Evolutionary conservation across 306 rosid species (phyloP).

Genomic region (Morella rubra): DNA sequence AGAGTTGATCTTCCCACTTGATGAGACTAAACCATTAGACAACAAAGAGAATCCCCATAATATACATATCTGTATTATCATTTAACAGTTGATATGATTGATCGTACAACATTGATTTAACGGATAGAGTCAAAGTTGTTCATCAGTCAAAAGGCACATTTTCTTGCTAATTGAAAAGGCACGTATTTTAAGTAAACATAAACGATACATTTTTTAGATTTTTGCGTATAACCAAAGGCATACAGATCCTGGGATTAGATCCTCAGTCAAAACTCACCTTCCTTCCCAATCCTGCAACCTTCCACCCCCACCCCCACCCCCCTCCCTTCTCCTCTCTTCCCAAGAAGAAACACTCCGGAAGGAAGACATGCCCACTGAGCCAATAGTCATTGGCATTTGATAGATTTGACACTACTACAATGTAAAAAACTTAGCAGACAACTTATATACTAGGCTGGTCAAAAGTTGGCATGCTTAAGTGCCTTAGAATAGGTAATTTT

Average conservation of each 20-base stretch:
- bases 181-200: background rate
- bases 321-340: no score
- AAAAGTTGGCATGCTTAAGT: background rate
- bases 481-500: background rate
- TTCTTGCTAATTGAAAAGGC: no score
- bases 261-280: no score
- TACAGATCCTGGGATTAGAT: no score
- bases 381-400: background rate
- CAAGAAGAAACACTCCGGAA: no score
- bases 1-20: constrained; percentile 16
- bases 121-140: constrained; percentile 1
- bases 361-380: no score
- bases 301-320: no score
- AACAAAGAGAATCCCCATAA: background rate
- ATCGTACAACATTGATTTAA: constrained; percentile 5
- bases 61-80: background rate
- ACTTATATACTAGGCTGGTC: background rate
- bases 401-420: background rate
- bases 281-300: no score
- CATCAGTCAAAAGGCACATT: constrained; percentile 1
- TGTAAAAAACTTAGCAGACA: background rate
- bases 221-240: no score
- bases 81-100: background rate
- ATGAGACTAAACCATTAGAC: constrained; percentile 13
- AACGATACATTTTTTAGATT: background rate